Percentiles rank a stretch among this genome's conserved stretches.
phyloP scores from a whole-genome alignment of 2,329 filamentous ascomycete species.

The Fusarium virguliforme region DNA sequence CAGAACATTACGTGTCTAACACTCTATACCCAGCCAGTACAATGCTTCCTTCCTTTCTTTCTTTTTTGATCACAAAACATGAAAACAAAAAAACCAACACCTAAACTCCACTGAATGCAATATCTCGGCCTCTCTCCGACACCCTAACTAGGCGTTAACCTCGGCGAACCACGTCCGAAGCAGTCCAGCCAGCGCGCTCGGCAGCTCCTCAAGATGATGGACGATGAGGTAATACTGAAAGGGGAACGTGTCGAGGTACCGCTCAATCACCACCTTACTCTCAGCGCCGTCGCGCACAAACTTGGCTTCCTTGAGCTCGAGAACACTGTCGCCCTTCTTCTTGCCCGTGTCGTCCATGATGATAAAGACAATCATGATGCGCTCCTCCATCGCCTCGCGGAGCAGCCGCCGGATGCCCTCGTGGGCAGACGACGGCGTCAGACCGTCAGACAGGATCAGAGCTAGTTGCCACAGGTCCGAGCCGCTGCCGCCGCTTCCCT shows the following conservation, averaged over 20 bases:
- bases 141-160: slow-evolving; percentile 63
- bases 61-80: no score
- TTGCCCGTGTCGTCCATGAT: slow-evolving; percentile 81
- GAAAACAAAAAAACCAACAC: slow-evolving; percentile 12
- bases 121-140: not conserved
- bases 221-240: slow-evolving; percentile 98
- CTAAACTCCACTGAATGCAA: slow-evolving; percentile 36
- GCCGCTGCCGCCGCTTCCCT: slow-evolving; percentile 65
- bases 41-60: slow-evolving; percentile 4
- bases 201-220: slow-evolving; percentile 90
- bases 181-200: slow-evolving; percentile 87
- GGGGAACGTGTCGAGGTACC: slow-evolving; percentile 95
- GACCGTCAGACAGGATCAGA: slow-evolving; percentile 92
- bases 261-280: slow-evolving; percentile 83
- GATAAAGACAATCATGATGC: slow-evolving; percentile 98
- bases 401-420: slow-evolving; percentile 86
- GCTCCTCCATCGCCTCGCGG: slow-evolving; percentile 89
- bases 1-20: slow-evolving; percentile 15
- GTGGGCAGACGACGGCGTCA: slow-evolving; percentile 87
- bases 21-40: slow-evolving; percentile 12
- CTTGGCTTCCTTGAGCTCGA: slow-evolving; percentile 89
- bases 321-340: slow-evolving; percentile 75
- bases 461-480: slow-evolving; percentile 95
- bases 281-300: slow-evolving; percentile 80
- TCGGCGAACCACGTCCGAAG: slow-evolving; percentile 96